Evolutionary conservation across 257 asterid species (phyloP).

Genomic region (Rauvolfia tetraphylla): DNA sequence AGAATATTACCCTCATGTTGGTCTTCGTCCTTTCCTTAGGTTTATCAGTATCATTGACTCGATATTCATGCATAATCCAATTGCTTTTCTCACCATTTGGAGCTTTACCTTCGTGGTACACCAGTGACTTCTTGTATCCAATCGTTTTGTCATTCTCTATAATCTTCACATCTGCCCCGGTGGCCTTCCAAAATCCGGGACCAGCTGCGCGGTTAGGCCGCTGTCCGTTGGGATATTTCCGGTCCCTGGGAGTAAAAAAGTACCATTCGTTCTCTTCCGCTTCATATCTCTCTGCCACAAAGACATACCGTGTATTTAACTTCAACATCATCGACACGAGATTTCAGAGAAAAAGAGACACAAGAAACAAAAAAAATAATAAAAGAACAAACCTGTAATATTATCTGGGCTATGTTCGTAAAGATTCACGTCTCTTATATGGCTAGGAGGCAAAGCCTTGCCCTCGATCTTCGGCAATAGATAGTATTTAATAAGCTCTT

Average conservation of each 20-base stretch:
- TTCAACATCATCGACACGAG: too few relatives aligned
- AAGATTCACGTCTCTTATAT: constrained; percentile 20
- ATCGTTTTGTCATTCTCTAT: neutral
- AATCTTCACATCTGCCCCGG: constrained; percentile 19
- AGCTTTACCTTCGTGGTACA: constrained; percentile 19
- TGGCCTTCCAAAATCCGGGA: constrained; percentile 35
- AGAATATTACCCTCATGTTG: constrained; percentile 23
- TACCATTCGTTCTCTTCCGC: constrained; percentile 23
- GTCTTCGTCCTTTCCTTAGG: neutral
- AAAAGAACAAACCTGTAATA: constrained; percentile 14
- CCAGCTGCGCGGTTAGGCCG: constrained; percentile 27
- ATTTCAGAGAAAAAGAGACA: too few relatives aligned
- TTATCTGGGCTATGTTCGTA: constrained; percentile 18
- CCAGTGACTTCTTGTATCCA: constrained; percentile 25
- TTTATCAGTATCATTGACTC: neutral
- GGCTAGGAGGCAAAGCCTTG: constrained; percentile 7
- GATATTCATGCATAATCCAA: constrained; percentile 35
- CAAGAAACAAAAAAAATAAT: neutral
- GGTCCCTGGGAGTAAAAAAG: constrained; percentile 28
- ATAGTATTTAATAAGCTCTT: constrained; percentile 21
- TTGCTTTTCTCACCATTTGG: constrained; percentile 17
- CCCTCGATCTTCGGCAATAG: constrained; percentile 16
- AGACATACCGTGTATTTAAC: too few relatives aligned
- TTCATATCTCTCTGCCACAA: neutral
- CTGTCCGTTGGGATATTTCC: constrained; percentile 22